Evolutionary conservation across 371 early-diverging fungal genomes (phyloP), one percentile per base, ranked within the genome.

Genomic region (Phascolomyces articulosus): DNA sequence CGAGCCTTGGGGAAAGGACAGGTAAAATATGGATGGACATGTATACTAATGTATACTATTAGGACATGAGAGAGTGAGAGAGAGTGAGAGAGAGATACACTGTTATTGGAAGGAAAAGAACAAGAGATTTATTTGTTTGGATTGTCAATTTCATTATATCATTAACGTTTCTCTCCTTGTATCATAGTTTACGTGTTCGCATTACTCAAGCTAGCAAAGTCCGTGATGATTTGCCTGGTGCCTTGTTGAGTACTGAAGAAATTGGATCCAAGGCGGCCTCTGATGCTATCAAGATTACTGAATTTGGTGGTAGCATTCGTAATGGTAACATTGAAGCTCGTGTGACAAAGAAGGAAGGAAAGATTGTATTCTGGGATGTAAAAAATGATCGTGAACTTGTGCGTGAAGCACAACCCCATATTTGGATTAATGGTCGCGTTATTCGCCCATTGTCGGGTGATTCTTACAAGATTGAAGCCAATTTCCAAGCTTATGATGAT

Each of bases 301-400:
- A 65, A 49, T 29, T 27, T 4, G 59, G 47, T 13, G 65, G 40
- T 15, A 34, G 28, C 11, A 54, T 65, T 27, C 59, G 60, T 24
- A 65, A 65, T 44, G 65, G 65, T 7, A 60, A 65, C 60, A 65
- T 65, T 60, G 60, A 65, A 40, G 65, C 65, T 23, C 59, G 60
- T 24, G 58, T 65, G 44, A 54, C 65, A 1, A 58, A 38, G 40
- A 40, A 55, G n/a, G 40, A 60, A 16, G 65, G 65, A 15, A 48
- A 51, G 18, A 18, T 65, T 18, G 27, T 51, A 2, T 65, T 65
- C 20, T 54, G 55, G 40, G 65, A 65, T 53, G 18, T 58, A 57
- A 58, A 65, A 41, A 65, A 65, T 18, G 24, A 60, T 48, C 40
- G 55, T 18, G 65, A 65, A 15, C 59, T 65, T 10, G 20, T 65